Evolutionary conservation across 2,329 filamentous ascomycete genomes (phyloP), one percentile per base, ranked within the genome.

Genomic region (Plenodomus lindquistii): DNA sequence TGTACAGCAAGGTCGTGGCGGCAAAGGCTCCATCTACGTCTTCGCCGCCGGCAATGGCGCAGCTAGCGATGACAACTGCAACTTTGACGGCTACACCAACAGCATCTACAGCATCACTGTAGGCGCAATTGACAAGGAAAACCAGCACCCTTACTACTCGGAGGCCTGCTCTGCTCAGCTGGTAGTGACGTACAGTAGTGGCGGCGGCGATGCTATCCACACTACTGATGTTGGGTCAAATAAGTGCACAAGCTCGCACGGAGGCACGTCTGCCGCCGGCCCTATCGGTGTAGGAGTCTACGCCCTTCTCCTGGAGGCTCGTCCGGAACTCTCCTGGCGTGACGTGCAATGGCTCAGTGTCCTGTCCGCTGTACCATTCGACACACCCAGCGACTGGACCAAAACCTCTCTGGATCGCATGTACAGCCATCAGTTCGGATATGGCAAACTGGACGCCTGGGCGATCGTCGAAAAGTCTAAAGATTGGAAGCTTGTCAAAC

Each of bases 1-100:
- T 27, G 82, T 97, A 10, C 92, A 97, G 68, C 85, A 95, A 50
- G 94, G 94, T 36, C 88, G 94, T 42, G 80, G 77, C 41, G 90
- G 91, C 2, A 84, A 86, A 44, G 94, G 94, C 8, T 96, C 91
- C 21, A 89, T 99, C 58, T 99, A 91, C 66, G 94, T 99, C 45
- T 99, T 99, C 73, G 94, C 94, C 37, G 92, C 93, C 58, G 94
- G 94, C 50, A 99, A 99, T 67, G 94, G 94, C 48, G 95, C 93
- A 9, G 79, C 80, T 3, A 84, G 79, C 56, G 92, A 89, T 39
- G 94, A 99, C 72, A 97, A 99, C 74, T 99, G 94, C 81, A 99
- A 99, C 72, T 99, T 99, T 70, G 94, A 99, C 69, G 94, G 94
- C 34, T 99, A 99, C 75, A 99, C 94, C 50, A 99, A 99, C 78